Percentiles rank a stretch among this genome's conserved stretches.
These are phyloP conservation scores for Ambrosia trifida DNA, from an alignment of 129 eudicot genomes.

Conservation along the genomic window DNA sequence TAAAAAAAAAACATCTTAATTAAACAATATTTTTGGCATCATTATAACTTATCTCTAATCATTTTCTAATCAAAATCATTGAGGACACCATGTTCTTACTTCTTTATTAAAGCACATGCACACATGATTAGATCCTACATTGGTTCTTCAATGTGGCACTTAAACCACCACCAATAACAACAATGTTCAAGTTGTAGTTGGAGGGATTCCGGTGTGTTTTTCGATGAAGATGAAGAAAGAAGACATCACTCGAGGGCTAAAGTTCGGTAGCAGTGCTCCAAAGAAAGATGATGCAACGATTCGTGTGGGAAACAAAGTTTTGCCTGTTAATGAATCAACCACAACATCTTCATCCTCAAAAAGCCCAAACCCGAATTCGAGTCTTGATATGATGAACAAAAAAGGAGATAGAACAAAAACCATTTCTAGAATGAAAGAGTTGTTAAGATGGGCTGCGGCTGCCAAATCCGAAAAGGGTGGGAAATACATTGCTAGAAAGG, in stretches of 20 bases:
- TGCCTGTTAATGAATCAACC: constrained; percentile 60
- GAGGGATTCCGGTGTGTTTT: constrained; percentile 21
- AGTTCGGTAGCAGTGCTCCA: constrained; percentile 9
- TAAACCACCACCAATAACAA: constrained; percentile 25
- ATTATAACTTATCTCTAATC: constrained; percentile 43
- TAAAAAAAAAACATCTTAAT: too few species aligned
- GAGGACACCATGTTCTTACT: constrained; percentile 38
- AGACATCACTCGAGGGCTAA: constrained; percentile 48
- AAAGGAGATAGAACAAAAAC: constrained; percentile 59
- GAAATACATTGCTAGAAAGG: constrained; percentile 76
- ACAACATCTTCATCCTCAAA: constrained; percentile 44
- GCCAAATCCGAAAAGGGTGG: constrained; percentile 72
- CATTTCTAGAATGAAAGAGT: constrained; percentile 67
- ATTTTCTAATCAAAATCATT: constrained; percentile 42
- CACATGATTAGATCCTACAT: constrained; percentile 57
- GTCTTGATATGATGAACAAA: constrained; percentile 28
- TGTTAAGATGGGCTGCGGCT: constrained; percentile 80
- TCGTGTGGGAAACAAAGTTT: constrained; percentile 68
- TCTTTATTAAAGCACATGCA: constrained; percentile 37
- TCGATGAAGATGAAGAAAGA: constrained; percentile 79
- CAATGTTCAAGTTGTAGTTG: constrained; percentile 12
- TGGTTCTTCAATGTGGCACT: constrained; percentile 47
- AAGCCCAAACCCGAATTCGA: constrained; percentile 24
- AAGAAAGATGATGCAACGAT: constrained; percentile 24
- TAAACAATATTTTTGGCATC: constrained; percentile 42